These are phyloP conservation scores for Torulaspora microellipsoides DNA, from an alignment of 805 yeast species.

Conservation along the genomic window DNA sequence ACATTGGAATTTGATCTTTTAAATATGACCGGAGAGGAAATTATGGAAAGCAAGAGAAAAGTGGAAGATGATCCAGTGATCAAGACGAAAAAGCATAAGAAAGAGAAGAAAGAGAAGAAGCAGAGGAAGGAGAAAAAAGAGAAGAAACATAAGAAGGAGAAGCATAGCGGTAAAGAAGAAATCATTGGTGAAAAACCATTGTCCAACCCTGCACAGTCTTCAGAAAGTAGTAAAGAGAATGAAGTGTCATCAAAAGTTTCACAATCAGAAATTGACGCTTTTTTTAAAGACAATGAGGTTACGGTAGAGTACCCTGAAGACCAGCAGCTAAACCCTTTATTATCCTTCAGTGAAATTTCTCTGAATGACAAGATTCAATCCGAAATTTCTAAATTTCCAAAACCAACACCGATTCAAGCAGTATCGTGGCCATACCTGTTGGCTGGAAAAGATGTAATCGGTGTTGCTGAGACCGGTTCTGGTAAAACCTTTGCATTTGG, in stretches of 20 bases:
- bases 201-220: constrained; percentile 16
- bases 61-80: constrained; percentile 31
- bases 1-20: not conserved
- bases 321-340: constrained; percentile 57
- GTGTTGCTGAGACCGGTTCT: constrained; percentile 98
- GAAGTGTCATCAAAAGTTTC: constrained; percentile 40
- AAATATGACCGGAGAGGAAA: constrained; percentile 36
- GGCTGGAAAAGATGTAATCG: constrained; percentile 78
- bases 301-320: constrained; percentile 64
- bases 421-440: constrained; percentile 90
- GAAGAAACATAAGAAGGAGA: constrained; percentile 34
- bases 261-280: constrained; percentile 55
- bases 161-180: constrained; percentile 12
- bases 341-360: constrained; percentile 59
- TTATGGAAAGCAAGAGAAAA: constrained; percentile 39
- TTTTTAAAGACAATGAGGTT: constrained; percentile 68
- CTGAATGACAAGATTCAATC: constrained; percentile 52
- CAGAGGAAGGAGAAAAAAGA: constrained; percentile 33
- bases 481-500: constrained; percentile 98
- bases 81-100: constrained; percentile 33
- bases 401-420: constrained; percentile 95
- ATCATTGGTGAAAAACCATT: constrained; percentile 14
- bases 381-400: constrained; percentile 68
- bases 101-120: constrained; percentile 33
- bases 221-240: constrained; percentile 35